Base-by-base conservation (phyloP, 1,284 basidiomycete genomes). In the Nidula niveotomentosa region DNA sequence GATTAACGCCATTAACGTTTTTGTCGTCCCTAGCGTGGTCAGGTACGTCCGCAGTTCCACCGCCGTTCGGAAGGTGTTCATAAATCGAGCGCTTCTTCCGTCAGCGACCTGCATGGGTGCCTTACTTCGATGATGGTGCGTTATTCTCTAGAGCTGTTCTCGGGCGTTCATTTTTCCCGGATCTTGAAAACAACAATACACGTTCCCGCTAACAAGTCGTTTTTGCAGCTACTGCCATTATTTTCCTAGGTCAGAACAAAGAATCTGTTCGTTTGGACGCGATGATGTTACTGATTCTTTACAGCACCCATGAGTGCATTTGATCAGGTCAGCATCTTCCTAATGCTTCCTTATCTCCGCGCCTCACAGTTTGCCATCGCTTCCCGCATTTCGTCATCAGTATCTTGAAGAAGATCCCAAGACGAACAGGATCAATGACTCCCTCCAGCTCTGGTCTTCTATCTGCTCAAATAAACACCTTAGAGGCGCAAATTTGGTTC, bases 81-180 rank as follows among this genome's bases (percentile, higher is more conserved):
- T 23, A 54, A 55, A 51, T 59, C 51, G 17, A 41, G 39, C 13
- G 39, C 13, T 41, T 36, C 33, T 43, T 54, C 12, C 37, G 49
- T 10, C 59, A 92, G 87, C 74, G 90, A 62, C 86, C 86, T 61
- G 84, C 85, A 13, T 92, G 90, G 90, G 82, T 87, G 48, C 88
- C 90, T 37, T 92, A 84, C 69, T 92, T 92, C 62, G 90, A 92
- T 66, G 89, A 91, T 67, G 89, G 88, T 87, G 67, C 65, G 79
- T 33, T 33, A 47, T 49, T 33, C 33, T 41, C 39, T 6, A 12
- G 13, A 41, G 15, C 15, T 12, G 39, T 41, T 41, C 39, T 13
- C 39, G 39, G 39, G 13, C 39, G 12, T 15, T 12, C 15, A 41
- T 41, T 41, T 41, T 30, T 30, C 30, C 12, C 39, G 39, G 39